phyloP scores from a whole-genome alignment of 768 basidiomycete species.

The Paxillus involutus region DNA sequence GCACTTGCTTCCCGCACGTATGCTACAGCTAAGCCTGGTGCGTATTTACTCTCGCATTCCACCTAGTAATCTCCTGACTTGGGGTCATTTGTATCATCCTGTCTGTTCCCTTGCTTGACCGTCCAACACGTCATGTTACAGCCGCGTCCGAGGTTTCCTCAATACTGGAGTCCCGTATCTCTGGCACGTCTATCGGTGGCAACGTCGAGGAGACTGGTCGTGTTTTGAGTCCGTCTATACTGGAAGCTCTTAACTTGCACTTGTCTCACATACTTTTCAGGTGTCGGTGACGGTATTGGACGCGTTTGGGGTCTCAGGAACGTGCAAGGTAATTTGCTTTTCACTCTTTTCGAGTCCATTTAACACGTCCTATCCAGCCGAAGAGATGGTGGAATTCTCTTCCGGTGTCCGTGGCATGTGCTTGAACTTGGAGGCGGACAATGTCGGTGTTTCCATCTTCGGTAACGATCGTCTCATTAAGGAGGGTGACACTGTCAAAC shows the following conservation, averaged over 20 bases:
- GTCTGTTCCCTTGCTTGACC: conserved; percentile 17
- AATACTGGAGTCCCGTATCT: conserved; percentile 97
- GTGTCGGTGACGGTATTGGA: conserved; percentile 99
- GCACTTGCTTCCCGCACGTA: conserved; percentile 75
- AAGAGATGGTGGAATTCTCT: conserved; percentile 99
- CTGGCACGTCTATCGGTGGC: conserved; percentile 84
- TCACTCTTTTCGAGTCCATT: background rate
- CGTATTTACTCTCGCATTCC: conserved; percentile 27
- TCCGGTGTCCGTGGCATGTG: conserved; percentile 99
- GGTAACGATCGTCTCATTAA: conserved; percentile 97
- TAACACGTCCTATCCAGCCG: conserved; percentile 52
- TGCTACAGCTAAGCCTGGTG: conserved; percentile 98
- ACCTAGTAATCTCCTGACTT: conserved; percentile 6
- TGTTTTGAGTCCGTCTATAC: conserved; percentile 79
- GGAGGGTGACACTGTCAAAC: conserved; percentile 99
- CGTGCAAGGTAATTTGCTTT: conserved; percentile 75
- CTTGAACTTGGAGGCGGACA: conserved; percentile 99
- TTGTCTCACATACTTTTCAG: conserved; percentile 39
- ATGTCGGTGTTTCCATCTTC: conserved; percentile 99
- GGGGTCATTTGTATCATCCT: conserved; percentile 10
- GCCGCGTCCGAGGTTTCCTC: conserved; percentile 99
- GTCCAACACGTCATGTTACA: conserved; percentile 40
- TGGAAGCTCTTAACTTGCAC: background rate
- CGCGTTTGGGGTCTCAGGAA: conserved; percentile 99
- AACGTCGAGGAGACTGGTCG: conserved; percentile 99